Base-by-base conservation (phyloP, 192 early-diverging fungal species). In the Coemansia sp. region DNA sequence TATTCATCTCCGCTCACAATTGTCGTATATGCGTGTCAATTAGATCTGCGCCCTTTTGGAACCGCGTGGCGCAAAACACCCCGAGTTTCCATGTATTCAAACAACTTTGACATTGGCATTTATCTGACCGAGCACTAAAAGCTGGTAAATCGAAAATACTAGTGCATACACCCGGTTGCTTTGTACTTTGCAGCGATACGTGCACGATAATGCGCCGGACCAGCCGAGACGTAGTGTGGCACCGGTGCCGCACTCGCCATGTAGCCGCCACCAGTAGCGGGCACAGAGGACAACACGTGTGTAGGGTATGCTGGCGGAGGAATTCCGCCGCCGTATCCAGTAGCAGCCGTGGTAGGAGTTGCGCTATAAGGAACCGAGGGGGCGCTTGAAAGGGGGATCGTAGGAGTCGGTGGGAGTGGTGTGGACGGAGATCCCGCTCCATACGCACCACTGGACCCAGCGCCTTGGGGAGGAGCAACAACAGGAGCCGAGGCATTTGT, bases 171-270 rank as follows among this genome's bases (percentile, higher is more conserved):
- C 59, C 33, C 19, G 8, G 59, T 21, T 60, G 59, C 29, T 35
- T 36, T 60, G 34, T 60, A 60, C 21, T 60, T 60, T 31, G 13
- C 19, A 4, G 59, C 36, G 24, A 60, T 21, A 36, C 36, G 59
- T 40, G 59, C 59, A 19, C 19, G 59, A 40, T 60, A 60, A 27
- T 19, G 59, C 14, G 19, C 59, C 36, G 59, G 36, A 0, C 59
- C 59, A 60, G 59, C 59, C 59, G 59, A 60, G 35, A 60, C 36
- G 19, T 39, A 13, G n/a, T 60, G 59, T 13, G 54, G 33, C 54
- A 27, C 51, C 31, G 51, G 51, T 29, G 24, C 51, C 8, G 51
- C 24, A 14, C 51, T 54, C 21, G 56, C n/a, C 16, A 10, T 8
- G 35, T 60, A 60, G 21, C 36, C 36, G 35, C 36, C 59, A 60